Conservation (phyloP, 176 grass and related monocot genomes). For the Dactylis glomerata region DNA sequence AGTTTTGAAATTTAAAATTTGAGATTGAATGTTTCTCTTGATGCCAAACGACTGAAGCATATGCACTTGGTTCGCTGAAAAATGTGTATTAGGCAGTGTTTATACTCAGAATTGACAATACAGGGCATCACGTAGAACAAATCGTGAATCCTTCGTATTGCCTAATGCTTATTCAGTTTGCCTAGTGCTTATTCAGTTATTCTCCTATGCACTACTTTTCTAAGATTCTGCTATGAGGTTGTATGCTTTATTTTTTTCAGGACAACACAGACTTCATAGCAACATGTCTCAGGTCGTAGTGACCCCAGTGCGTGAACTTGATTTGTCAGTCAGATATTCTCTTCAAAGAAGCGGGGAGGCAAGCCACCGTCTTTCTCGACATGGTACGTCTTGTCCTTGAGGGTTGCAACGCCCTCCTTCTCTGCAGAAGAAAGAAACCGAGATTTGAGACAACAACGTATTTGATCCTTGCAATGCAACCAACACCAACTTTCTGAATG, state of each 20-base stretch:
- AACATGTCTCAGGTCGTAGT: slow-evolving; percentile 5
- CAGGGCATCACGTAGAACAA: neutral
- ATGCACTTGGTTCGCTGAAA: neutral
- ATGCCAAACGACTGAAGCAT: neutral
- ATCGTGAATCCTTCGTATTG: neutral
- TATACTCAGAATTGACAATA: neutral
- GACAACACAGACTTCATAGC: neutral
- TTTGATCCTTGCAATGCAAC: neutral
- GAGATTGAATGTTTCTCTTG: neutral
- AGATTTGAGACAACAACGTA: neutral
- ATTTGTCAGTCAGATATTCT: slow-evolving; percentile 16
- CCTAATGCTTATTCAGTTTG: too few species aligned
- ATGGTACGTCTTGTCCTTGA: slow-evolving; percentile 29
- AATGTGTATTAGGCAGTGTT: neutral
- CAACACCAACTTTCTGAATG: neutral
- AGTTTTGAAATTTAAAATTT: neutral
- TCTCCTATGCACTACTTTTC: neutral
- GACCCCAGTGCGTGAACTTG: neutral
- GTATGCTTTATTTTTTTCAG: neutral
- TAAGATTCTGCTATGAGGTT: neutral
- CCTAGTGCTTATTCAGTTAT: neutral
- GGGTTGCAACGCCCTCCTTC: slow-evolving; percentile 36
- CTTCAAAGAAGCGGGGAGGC: slow-evolving; percentile 28
- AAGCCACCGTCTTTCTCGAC: neutral
- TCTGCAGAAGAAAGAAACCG: neutral